A percentile compares a stretch with the other conserved stretches of the same genome.
Conservation (phyloP, 805 yeast genomes). For the Metschnikowia lunata region DNA sequence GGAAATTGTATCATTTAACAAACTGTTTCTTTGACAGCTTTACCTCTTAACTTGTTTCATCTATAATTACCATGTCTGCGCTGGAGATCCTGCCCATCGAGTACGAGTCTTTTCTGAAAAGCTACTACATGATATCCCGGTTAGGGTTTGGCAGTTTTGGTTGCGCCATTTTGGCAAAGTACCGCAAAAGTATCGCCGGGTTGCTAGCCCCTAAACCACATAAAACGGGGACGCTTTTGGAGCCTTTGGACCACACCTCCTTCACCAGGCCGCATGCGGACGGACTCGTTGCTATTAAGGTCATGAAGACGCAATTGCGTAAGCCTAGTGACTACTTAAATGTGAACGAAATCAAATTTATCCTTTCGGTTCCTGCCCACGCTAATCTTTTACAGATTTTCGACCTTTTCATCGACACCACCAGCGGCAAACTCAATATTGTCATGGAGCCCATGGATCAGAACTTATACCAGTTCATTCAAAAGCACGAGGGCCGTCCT, state of each 20-base stretch:
- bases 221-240: conserved; percentile 48
- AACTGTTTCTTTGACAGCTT: too few relatives aligned
- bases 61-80: conserved; percentile 2
- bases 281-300: conserved; percentile 70
- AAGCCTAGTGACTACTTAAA: conserved; percentile 24
- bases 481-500: conserved; percentile 47
- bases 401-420: conserved; percentile 73
- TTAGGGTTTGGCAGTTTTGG: conserved; percentile 80
- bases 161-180: conserved; percentile 59
- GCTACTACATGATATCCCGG: conserved; percentile 47
- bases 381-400: conserved; percentile 66
- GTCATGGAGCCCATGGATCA: conserved; percentile 88
- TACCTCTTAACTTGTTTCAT: too few relatives aligned
- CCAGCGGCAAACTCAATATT: conserved; percentile 59
- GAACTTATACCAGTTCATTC: conserved; percentile 74
- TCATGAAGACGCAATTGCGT: conserved; percentile 50
- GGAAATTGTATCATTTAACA: too few relatives aligned
- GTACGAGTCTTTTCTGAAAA: conserved; percentile 16
- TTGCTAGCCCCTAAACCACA: conserved; percentile 16
- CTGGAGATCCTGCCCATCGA: conserved; percentile 7
- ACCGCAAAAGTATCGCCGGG: conserved; percentile 21
- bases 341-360: conserved; percentile 66
- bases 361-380: conserved; percentile 65
- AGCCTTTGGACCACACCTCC: conserved; percentile 28
- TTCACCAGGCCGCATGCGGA: conserved; percentile 16